phyloP scores from a whole-genome alignment of 73 alveolate species.

The Blepharisma japonicum region DNA sequence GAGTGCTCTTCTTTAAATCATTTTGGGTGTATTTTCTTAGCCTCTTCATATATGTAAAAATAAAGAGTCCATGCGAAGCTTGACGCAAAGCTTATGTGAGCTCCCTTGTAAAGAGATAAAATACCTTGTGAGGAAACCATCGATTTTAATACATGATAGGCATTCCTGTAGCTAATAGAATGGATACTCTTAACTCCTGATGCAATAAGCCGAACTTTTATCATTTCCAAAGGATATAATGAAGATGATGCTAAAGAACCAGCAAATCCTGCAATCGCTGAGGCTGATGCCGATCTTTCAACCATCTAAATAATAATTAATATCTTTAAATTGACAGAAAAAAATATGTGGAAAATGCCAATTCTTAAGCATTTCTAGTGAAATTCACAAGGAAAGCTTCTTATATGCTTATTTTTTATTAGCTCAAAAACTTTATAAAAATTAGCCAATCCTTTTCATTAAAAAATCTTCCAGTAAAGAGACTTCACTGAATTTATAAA shows the following conservation, averaged over 20 bases:
- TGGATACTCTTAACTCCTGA: neutral
- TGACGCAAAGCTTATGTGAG: neutral
- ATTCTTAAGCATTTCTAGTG: too few relatives aligned
- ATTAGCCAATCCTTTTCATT: too few relatives aligned
- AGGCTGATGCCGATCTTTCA: neutral
- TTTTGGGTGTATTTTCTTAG: slow-evolving; percentile 1
- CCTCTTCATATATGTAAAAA: slow-evolving; percentile 10
- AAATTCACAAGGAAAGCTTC: too few relatives aligned
- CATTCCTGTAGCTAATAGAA: neutral
- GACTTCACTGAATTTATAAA: too few relatives aligned
- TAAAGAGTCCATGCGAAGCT: slow-evolving; percentile 16
- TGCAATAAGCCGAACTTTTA: neutral
- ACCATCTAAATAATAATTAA: neutral
- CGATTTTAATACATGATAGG: neutral
- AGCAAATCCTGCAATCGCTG: slow-evolving; percentile 20
- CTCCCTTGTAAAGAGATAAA: slow-evolving; percentile 4
- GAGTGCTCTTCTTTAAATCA: neutral
- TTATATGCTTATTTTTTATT: too few relatives aligned
- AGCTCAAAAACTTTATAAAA: too few relatives aligned
- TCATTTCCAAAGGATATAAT: slow-evolving; percentile 8
- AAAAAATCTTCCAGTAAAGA: too few relatives aligned
- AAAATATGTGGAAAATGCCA: too few relatives aligned
- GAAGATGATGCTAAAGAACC: neutral
- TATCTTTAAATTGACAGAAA: too few relatives aligned
- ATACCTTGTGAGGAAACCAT: neutral